A percentile compares a stretch with the other conserved stretches of the same genome.
Conservation (phyloP, 2,329 filamentous ascomycete genomes). For the Echinosphaeria canescens region DNA sequence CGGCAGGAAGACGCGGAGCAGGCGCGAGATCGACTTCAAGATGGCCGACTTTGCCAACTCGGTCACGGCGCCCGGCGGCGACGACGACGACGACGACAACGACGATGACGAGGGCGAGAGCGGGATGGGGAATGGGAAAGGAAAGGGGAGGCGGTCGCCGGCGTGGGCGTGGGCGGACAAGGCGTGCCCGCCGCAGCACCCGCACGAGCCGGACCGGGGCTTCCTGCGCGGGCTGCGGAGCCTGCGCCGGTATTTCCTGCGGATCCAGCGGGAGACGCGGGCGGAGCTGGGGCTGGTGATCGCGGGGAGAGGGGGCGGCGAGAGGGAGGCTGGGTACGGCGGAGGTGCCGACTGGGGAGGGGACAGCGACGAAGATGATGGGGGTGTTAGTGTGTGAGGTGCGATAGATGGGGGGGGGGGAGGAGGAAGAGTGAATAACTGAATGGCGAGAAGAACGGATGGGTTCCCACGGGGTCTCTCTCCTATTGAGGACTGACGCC, state of each 20-base stretch:
- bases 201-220: constrained; percentile 63
- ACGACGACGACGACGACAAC: no score
- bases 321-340: constrained; percentile 1
- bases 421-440: no score
- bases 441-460: no score
- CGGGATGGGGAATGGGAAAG: no score
- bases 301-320: constrained; percentile 3
- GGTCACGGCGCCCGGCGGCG: constrained; percentile 59
- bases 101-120: no score
- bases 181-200: constrained; percentile 63
- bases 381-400: constrained; percentile 11
- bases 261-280: constrained; percentile 62
- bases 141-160: no score
- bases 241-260: constrained; percentile 64
- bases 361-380: constrained; percentile 8
- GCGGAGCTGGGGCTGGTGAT: constrained; percentile 22
- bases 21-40: constrained; percentile 65
- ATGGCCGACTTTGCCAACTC: constrained; percentile 98
- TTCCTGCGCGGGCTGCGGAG: constrained; percentile 72
- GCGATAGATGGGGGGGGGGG: no score
- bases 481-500: no score
- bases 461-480: no score
- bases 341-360: constrained; percentile 1
- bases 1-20: constrained; percentile 20
- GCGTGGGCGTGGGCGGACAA: no score